A percentile compares a stretch with the other conserved stretches of the same genome.
Evolutionary conservation across 495 filamentous ascomycete genomes (phyloP).

Genomic region (Talaromyces liani): DNA sequence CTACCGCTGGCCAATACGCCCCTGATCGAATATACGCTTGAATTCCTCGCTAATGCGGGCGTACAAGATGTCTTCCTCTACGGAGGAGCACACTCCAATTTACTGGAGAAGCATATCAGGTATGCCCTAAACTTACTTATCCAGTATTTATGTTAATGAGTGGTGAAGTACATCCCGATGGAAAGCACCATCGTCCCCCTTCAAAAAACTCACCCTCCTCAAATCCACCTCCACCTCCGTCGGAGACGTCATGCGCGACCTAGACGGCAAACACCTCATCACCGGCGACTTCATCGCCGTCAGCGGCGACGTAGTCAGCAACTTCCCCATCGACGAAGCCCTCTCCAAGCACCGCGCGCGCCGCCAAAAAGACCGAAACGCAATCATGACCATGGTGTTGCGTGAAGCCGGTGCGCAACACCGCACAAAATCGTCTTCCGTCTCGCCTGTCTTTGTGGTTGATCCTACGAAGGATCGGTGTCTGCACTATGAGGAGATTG

Average conservation of each 20-base stretch:
- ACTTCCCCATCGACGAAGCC: slow-evolving; percentile 73
- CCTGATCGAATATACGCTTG: slow-evolving; percentile 94
- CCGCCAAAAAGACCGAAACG: slow-evolving; percentile 78
- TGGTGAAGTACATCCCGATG: slow-evolving; percentile 56
- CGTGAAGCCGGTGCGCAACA: slow-evolving; percentile 69
- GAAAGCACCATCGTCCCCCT: slow-evolving; percentile 66
- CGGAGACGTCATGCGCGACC: slow-evolving; percentile 90
- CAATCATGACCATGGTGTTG: slow-evolving; percentile 97
- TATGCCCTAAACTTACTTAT: slow-evolving; percentile 17
- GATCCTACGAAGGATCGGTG: slow-evolving; percentile 75
- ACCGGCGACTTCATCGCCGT: slow-evolving; percentile 87
- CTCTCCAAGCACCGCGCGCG: slow-evolving; percentile 73
- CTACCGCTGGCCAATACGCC: slow-evolving; percentile 89
- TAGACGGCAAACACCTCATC: slow-evolving; percentile 81
- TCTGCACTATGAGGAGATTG: slow-evolving; percentile 83
- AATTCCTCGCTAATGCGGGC: slow-evolving; percentile 90
- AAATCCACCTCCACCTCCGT: slow-evolving; percentile 81
- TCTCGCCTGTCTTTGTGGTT: slow-evolving; percentile 77
- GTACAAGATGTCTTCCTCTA: slow-evolving; percentile 91
- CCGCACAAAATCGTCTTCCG: slow-evolving; percentile 63
- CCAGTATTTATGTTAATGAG: slow-evolving; percentile 6
- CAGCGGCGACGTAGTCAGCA: slow-evolving; percentile 91
- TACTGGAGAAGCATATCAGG: slow-evolving; percentile 80
- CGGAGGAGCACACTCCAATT: slow-evolving; percentile 80
- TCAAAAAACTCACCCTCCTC: slow-evolving; percentile 74